A percentile compares a stretch with the other conserved stretches of the same genome.
Conservation (phyloP, 345 rosid genomes). For the Clausena lansium region DNA sequence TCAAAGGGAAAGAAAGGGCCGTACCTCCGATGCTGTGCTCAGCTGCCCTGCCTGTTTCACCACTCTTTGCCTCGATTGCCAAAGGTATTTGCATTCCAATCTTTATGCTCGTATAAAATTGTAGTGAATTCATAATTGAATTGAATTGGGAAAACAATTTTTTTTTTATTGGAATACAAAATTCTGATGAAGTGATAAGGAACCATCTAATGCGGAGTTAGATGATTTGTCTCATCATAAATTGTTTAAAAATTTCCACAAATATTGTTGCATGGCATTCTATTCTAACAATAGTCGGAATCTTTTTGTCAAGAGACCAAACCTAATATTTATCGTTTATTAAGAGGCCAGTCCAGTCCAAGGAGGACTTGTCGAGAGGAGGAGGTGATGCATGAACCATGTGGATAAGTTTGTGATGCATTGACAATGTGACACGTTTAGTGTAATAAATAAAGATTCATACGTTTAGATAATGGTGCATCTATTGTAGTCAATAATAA, state of each 20-base stretch:
- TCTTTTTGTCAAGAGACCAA: no score
- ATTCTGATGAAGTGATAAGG: not conserved
- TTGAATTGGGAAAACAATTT: not conserved
- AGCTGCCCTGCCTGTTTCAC: slow-evolving; percentile 92
- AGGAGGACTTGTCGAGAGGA: not conserved
- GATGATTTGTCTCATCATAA: no score
- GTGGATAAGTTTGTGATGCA: not conserved
- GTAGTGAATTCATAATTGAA: not conserved
- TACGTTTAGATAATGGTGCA: not conserved
- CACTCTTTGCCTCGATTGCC: slow-evolving; percentile 72
- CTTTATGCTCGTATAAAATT: not conserved
- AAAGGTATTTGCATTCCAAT: slow-evolving; percentile 49
- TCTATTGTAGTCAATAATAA: no score
- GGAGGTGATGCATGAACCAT: not conserved
- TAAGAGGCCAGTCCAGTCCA: not conserved
- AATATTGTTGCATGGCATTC: not conserved
- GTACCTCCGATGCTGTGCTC: slow-evolving; percentile 68
- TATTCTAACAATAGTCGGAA: not conserved
- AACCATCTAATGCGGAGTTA: not conserved
- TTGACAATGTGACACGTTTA: not conserved
- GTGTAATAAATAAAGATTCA: not conserved
- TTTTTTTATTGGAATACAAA: not conserved
- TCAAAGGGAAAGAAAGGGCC: slow-evolving; percentile 49
- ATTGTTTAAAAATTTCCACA: not conserved
- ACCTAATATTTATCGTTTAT: no score